Conservation (phyloP, 2,329 filamentous ascomycete species). For the Talaromyces sp. region DNA sequence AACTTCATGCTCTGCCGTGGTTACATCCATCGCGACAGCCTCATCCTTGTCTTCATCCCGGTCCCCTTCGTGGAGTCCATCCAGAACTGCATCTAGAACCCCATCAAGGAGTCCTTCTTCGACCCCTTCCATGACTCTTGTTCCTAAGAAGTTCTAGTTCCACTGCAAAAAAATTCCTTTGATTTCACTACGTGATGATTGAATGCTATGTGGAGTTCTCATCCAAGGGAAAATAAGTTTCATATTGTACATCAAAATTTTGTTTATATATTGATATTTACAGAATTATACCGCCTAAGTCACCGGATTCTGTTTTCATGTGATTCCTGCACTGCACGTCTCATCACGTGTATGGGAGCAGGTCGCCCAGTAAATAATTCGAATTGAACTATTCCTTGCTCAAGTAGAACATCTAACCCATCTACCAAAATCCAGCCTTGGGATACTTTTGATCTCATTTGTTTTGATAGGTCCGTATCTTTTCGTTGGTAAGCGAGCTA, state of each 20-base stretch:
- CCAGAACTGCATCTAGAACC: not conserved
- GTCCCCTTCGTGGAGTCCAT: not conserved
- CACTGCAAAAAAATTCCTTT: not conserved
- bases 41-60: not conserved
- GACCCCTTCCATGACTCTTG: not conserved
- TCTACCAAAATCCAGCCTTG: slow-evolving; percentile 38
- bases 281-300: not conserved
- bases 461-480: not conserved
- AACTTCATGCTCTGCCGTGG: not conserved
- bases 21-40: not conserved
- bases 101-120: not conserved
- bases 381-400: slow-evolving; percentile 41
- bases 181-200: not conserved
- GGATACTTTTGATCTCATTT: slow-evolving; percentile 33
- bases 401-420: slow-evolving; percentile 38
- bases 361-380: slow-evolving; percentile 39
- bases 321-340: not conserved
- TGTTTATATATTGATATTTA: not conserved
- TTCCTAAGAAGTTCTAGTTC: not conserved
- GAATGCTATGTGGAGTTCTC: not conserved
- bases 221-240: not conserved
- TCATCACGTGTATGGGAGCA: slow-evolving; percentile 28
- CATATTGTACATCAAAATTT: not conserved
- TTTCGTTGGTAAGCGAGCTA: slow-evolving; percentile 7
- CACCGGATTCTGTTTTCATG: not conserved